Evolutionary conservation across 1,139 yeast genomes (phyloP), one percentile per base, ranked within the genome.

Genomic region (Blastobotrys aristatus): DNA sequence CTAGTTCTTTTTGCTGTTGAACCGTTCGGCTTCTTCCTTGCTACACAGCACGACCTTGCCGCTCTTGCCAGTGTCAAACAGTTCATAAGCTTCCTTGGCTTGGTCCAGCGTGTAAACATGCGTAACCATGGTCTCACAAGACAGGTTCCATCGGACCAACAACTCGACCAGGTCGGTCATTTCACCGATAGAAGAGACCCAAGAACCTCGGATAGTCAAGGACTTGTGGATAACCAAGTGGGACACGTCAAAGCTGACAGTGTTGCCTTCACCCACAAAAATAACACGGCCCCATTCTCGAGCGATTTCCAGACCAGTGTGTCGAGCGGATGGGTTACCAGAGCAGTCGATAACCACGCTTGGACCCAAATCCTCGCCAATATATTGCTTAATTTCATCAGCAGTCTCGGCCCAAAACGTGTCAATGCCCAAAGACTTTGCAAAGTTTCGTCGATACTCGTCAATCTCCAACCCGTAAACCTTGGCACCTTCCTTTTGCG

Each of bases 121-220:
- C 13, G 50, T 40, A 8, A 50, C 54, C 53, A 51, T 48, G 13
- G 40, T 18, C 34, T 51, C 54, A 11, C 47, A 47, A 14, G 49
- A 44, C 7, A 51, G 33, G 13, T 40, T 34, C 54, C 54, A 51
- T 24, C 50, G 50, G 21, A 44, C 54, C 17, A 51, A 43, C 44
- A 50, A 50, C 33, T 51, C 54, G 4, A 50, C 54, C 21, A 51
- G 34, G 33, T 51, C 54, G 22, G 50, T 53, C 53, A 51, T 51
- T 20, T 49, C 50, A 16, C 34, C 35, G 24, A 51, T 51, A 6
- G 51, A 48, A n/a, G 44, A 51, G 2, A 51, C 53, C 54, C 54
- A 51, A 2, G 51, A 50, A 2, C 54, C 54, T 17, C 40, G 42
- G 30, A 51, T 50, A 8, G 54, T 40, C 42, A 51, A 36, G 16